A percentile compares a stretch with the other conserved stretches of the same genome.
Conservation (phyloP, 805 yeast genomes). For the Dipodascus geniculatus region DNA sequence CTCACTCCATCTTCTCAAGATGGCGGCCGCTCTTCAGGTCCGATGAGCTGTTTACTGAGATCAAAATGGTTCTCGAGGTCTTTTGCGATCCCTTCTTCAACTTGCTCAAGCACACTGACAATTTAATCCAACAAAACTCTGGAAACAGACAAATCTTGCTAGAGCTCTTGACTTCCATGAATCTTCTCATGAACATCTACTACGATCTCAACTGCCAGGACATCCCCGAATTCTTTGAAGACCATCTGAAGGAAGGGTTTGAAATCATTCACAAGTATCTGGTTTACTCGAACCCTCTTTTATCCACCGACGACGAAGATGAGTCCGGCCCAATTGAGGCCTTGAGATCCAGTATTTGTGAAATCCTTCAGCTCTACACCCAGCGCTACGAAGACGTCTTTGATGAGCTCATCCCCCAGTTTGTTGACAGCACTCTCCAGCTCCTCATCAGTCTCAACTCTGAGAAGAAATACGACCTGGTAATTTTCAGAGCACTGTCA, state of each 20-base stretch:
- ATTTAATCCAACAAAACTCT: constrained; percentile 37
- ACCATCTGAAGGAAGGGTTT: constrained; percentile 70
- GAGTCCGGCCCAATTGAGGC: constrained; percentile 59
- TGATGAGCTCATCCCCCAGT: constrained; percentile 60
- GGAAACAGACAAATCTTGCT: constrained; percentile 39
- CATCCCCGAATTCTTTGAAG: constrained; percentile 96
- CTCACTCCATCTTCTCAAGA: constrained; percentile 90
- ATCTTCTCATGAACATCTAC: constrained; percentile 67
- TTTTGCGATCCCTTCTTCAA: constrained; percentile 70
- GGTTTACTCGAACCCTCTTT: constrained; percentile 40
- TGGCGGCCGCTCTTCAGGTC: constrained; percentile 95
- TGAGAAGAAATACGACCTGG: constrained; percentile 70
- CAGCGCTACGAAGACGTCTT: constrained; percentile 89
- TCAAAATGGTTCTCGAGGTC: constrained; percentile 72
- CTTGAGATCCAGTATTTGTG: constrained; percentile 74
- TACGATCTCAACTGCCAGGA: constrained; percentile 96
- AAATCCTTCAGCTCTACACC: constrained; percentile 72
- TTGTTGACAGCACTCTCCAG: constrained; percentile 76
- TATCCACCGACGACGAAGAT: constrained; percentile 47
- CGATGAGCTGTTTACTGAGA: constrained; percentile 80
- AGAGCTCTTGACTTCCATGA: constrained; percentile 55
- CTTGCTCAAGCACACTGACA: constrained; percentile 58
- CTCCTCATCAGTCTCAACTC: constrained; percentile 53
- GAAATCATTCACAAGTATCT: constrained; percentile 71
- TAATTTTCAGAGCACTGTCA: constrained; percentile 69